Conservation (phyloP, 192 early-diverging fungal genomes). For the Neocallimastix lanati region DNA sequence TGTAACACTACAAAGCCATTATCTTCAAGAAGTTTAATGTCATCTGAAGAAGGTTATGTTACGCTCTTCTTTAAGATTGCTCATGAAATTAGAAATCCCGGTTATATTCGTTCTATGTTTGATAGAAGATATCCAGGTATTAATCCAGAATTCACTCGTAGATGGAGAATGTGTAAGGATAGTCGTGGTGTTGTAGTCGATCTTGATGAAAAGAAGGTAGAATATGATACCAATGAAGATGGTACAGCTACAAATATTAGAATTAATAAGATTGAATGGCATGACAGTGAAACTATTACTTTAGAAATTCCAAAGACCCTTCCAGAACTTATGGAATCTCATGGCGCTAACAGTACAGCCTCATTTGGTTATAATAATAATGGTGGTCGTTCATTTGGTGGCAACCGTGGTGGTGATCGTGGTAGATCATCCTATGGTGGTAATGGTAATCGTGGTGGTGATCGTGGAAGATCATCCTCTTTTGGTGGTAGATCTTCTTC, state of each 20-base stretch:
- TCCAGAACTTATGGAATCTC: slow-evolving; percentile 56
- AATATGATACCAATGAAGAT: slow-evolving; percentile 32
- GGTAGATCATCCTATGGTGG: slow-evolving; percentile 1
- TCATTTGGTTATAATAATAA: background rate
- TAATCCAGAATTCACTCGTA: slow-evolving; percentile 62
- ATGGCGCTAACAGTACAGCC: background rate
- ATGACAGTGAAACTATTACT: slow-evolving; percentile 35
- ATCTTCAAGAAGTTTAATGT: slow-evolving; percentile 59
- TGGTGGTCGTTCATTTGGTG: background rate
- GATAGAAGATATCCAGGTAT: slow-evolving; percentile 28
- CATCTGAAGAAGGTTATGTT: slow-evolving; percentile 58
- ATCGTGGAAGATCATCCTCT: slow-evolving; percentile 22
- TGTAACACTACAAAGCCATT: slow-evolving; percentile 71
- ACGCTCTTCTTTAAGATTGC: slow-evolving; percentile 60
- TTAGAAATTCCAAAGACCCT: slow-evolving; percentile 52
- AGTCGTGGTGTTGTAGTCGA: slow-evolving; percentile 70
- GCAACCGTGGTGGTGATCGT: background rate
- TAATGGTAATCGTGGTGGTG: slow-evolving; percentile 16
- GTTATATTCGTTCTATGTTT: background rate
- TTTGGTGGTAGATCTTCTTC: slow-evolving; percentile 8
- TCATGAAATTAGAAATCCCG: slow-evolving; percentile 45
- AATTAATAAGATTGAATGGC: slow-evolving; percentile 56
- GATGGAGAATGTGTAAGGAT: slow-evolving; percentile 74
- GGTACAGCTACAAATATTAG: slow-evolving; percentile 14
- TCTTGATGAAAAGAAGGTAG: slow-evolving; percentile 47